Percentiles rank a stretch among this genome's conserved stretches.
phyloP scores from a whole-genome alignment of 345 rosid species.

The Moringa oleifera region DNA sequence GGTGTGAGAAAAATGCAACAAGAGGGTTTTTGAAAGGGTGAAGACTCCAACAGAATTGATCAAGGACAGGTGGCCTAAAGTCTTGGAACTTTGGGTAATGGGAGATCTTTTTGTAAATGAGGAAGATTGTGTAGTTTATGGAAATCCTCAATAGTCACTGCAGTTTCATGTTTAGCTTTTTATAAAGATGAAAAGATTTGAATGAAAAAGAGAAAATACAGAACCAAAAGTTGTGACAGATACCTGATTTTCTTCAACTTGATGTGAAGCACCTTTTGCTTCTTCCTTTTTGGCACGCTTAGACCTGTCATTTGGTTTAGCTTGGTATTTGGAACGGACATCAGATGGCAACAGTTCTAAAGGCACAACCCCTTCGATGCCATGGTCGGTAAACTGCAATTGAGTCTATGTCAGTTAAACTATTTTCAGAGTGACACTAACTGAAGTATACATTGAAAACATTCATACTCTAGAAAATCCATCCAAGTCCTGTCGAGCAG shows the following conservation, averaged over 20 bases:
- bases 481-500: slow-evolving; percentile 97
- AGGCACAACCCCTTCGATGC: slow-evolving; percentile 97
- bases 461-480: slow-evolving; percentile 83
- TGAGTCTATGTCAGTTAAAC: slow-evolving; percentile 3
- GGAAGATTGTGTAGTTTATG: no score
- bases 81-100: no score
- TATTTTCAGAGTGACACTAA: neutral
- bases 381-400: slow-evolving; percentile 86
- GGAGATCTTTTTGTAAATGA: no score
- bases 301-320: slow-evolving; percentile 76
- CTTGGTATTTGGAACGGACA: slow-evolving; percentile 77
- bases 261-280: slow-evolving; percentile 44
- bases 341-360: slow-evolving; percentile 73
- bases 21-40: no score
- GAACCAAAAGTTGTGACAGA: neutral
- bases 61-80: no score
- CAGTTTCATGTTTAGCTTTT: neutral
- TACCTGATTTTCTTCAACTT: slow-evolving; percentile 70
- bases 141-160: neutral
- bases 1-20: no score
- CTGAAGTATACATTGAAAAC: neutral
- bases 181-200: neutral
- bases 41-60: no score
- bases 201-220: neutral
- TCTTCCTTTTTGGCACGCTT: slow-evolving; percentile 94